Evolutionary conservation across 2,329 filamentous ascomycete genomes (phyloP).

Genomic region (Fusarium decemcellulare): DNA sequence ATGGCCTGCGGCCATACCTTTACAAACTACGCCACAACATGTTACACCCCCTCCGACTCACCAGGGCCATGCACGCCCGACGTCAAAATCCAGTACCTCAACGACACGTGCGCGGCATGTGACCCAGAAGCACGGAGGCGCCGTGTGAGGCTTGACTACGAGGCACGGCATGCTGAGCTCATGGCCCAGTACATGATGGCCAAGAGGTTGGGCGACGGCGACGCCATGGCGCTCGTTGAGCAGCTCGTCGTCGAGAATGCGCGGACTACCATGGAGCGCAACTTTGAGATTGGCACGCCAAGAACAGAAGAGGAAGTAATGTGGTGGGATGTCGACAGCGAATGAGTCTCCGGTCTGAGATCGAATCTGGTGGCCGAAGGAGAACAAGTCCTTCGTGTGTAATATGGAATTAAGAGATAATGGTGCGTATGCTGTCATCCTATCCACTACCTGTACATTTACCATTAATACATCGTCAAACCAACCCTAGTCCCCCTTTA

Average conservation of each 20-base stretch:
- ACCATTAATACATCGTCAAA: conserved; percentile 24
- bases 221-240: conserved; percentile 43
- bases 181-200: conserved; percentile 46
- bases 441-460: conserved; percentile 14
- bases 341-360: conserved; percentile 1
- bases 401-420: conserved; percentile 6
- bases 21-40: conserved; percentile 26
- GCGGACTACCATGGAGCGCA: conserved; percentile 33
- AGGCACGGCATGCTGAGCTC: conserved; percentile 45
- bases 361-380: neutral
- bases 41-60: conserved; percentile 16
- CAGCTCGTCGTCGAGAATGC: conserved; percentile 41
- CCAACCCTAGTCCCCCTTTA: neutral
- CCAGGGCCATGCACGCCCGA: conserved; percentile 27
- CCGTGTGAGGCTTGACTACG: conserved; percentile 44
- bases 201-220: conserved; percentile 39
- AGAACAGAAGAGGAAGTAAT: conserved; percentile 39
- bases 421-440: conserved; percentile 18
- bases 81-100: conserved; percentile 41
- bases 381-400: conserved; percentile 7
- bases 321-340: conserved; percentile 36
- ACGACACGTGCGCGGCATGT: conserved; percentile 56
- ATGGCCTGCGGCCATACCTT: conserved; percentile 48
- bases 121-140: conserved; percentile 49
- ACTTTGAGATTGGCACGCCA: conserved; percentile 42